Base-by-base conservation (phyloP, 768 basidiomycete genomes). In the Cyclocybe cylindracea region DNA sequence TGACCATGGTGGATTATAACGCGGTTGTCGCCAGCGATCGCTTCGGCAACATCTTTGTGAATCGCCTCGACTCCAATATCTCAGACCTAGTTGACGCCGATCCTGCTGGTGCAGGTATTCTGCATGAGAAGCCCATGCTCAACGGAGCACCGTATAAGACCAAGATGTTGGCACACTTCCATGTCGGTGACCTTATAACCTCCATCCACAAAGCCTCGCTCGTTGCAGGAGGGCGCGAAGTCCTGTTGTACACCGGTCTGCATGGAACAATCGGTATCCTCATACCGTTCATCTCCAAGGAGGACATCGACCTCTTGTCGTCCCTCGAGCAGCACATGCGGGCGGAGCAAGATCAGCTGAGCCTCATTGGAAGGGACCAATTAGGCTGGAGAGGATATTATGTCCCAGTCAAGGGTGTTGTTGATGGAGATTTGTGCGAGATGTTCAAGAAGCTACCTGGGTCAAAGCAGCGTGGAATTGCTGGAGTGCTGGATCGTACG, bases 81-180 rank as follows among this genome's bases (percentile, higher is more conserved):
- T 93, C 92, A 3, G 87, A 94, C 7, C 89, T 91, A 62, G 92
- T 98, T 9, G 97, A 98, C 66, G 95, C 98, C 52, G 97, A 99
- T 64, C 97, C 97, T 4, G 96, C 94, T 0, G 97, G 97, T 42
- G 94, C 95, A 0, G 93, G 94, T 16, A 92, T 98, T 60, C 68
- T 98, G 47, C 97, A 98, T 67, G 97, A 98, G 68, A 98, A 98
- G 70, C 83, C 86, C 8, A 73, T 89, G 46, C 77, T 98, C 48
- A 96, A 94, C 89, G 97, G 97, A 45, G 94, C 97, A 4, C 92
- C 96, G 10, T 91, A 99, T 75, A 98, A 98, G 73, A 94, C 94
- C 16, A 78, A 84, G 55, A 77, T 98, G 78, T 71, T 98, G 33
- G 79, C 87, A 33, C 95, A 98, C 67, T 97, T 91, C 78, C 89